Evolutionary conservation across 192 early-diverging fungal genomes (phyloP).

Genomic region (Gamsiella multidivaricata): DNA sequence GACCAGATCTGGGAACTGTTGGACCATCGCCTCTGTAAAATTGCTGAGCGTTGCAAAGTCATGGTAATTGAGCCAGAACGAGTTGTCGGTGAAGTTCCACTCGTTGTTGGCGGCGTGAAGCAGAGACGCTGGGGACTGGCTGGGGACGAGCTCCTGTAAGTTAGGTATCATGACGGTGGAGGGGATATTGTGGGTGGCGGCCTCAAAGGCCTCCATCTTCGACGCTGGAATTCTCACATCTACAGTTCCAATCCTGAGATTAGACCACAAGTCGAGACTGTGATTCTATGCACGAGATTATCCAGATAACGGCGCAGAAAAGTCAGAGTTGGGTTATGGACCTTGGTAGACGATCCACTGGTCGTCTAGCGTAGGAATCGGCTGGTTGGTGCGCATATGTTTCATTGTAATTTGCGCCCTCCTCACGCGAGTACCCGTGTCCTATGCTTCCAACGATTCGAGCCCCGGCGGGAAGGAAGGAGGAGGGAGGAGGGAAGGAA

Average conservation of each 20-base stretch:
- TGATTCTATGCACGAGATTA: slow-evolving; percentile 17
- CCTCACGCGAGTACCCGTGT: background rate
- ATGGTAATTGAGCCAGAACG: slow-evolving; percentile 36
- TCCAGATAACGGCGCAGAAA: background rate
- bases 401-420: background rate
- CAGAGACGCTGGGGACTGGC: slow-evolving; percentile 9
- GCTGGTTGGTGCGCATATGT: background rate
- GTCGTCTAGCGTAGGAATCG: no score
- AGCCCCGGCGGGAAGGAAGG: background rate
- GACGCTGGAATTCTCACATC: slow-evolving; percentile 38
- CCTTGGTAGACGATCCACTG: no score
- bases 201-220: slow-evolving; percentile 8
- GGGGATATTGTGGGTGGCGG: background rate
- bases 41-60: slow-evolving; percentile 38
- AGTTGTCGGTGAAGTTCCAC: slow-evolving; percentile 33
- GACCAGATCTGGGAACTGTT: slow-evolving; percentile 37
- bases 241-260: slow-evolving; percentile 39
- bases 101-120: background rate
- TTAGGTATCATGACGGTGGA: slow-evolving; percentile 32
- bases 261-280: slow-evolving; percentile 42
- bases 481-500: background rate
- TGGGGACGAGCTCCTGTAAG: slow-evolving; percentile 31
- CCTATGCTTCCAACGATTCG: slow-evolving; percentile 1
- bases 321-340: background rate
- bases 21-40: slow-evolving; percentile 43